phyloP scores from a whole-genome alignment of 2,329 filamentous ascomycete genomes.

The Ascochyta lentis region DNA sequence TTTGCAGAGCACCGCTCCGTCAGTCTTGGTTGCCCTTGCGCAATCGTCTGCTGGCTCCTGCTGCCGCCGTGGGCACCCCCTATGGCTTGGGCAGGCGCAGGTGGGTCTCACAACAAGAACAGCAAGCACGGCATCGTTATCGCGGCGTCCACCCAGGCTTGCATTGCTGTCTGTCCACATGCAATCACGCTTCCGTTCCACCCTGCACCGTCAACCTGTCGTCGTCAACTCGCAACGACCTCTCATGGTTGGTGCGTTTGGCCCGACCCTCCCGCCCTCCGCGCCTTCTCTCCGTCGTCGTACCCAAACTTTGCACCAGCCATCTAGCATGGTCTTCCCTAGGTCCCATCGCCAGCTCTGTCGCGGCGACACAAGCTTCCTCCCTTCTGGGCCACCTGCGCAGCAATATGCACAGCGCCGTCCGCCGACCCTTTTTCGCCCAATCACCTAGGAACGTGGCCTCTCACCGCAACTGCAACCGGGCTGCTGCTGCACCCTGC shows the following conservation, averaged over 20 bases:
- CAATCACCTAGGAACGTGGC: conserved; percentile 49
- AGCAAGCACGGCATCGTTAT: conserved; percentile 6
- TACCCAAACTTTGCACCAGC: conserved; percentile 22
- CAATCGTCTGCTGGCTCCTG: conserved; percentile 6
- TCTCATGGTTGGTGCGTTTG: conserved; percentile 8
- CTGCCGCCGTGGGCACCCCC: conserved; percentile 1
- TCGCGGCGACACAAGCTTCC: conserved; percentile 18
- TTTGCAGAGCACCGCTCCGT: background rate
- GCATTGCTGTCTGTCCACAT: conserved; percentile 7
- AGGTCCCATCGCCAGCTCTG: conserved; percentile 15
- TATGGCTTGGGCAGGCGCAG: conserved; percentile 10
- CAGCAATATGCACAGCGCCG: conserved; percentile 21
- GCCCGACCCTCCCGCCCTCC: conserved; percentile 18
- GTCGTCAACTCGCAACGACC: background rate
- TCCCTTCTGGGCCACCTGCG: conserved; percentile 14
- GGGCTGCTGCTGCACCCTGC: conserved; percentile 22
- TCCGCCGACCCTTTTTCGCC: conserved; percentile 26
- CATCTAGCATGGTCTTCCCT: conserved; percentile 12
- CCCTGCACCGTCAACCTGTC: background rate
- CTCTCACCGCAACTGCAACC: conserved; percentile 36
- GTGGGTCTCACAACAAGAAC: conserved; percentile 12
- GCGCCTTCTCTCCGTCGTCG: conserved; percentile 11
- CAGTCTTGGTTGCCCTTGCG: background rate
- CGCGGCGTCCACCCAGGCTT: conserved; percentile 7
- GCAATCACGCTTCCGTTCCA: background rate